Evolutionary conservation across 306 rosid genomes (phyloP).

Genomic region (Cucumis hystrix): DNA sequence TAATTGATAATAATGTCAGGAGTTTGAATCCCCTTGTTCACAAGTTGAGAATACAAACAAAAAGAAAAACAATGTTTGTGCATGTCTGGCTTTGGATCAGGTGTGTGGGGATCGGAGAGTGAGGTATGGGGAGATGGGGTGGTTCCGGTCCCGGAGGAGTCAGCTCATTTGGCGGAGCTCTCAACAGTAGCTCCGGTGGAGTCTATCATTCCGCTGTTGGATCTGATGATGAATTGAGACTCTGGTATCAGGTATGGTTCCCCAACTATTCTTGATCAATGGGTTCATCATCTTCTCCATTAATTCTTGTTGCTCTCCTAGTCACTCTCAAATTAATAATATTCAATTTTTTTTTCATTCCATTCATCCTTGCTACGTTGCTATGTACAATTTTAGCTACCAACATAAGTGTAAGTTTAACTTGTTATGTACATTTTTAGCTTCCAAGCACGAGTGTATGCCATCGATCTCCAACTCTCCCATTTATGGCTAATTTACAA

Average conservation of each 20-base stretch:
- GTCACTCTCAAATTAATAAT: background rate
- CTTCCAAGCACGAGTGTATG: too few relatives aligned
- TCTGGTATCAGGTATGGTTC: constrained; percentile 97
- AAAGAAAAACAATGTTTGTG: background rate
- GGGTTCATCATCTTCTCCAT: constrained; percentile 57
- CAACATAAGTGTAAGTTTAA: too few relatives aligned
- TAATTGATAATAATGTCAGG: background rate
- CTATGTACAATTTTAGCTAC: too few relatives aligned
- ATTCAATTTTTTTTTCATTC: background rate
- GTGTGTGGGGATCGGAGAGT: constrained; percentile 55
- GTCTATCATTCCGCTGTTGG: constrained; percentile 94
- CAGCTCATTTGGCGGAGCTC: constrained; percentile 84
- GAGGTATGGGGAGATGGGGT: constrained; percentile 94
- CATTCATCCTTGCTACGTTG: background rate
- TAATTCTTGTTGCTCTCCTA: background rate
- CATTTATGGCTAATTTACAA: too few relatives aligned
- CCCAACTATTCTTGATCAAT: constrained; percentile 45
- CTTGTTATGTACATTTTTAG: too few relatives aligned
- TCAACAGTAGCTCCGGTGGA: constrained; percentile 57
- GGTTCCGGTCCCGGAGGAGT: constrained; percentile 77
- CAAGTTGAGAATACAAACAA: too few relatives aligned
- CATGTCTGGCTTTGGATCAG: constrained; percentile 13
- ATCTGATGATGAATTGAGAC: constrained; percentile 62
- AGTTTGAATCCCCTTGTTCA: background rate
- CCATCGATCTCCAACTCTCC: too few relatives aligned